These are phyloP conservation scores for Alloascoidea hylecoeti DNA, from an alignment of 805 yeast species.

Conservation along the genomic window DNA sequence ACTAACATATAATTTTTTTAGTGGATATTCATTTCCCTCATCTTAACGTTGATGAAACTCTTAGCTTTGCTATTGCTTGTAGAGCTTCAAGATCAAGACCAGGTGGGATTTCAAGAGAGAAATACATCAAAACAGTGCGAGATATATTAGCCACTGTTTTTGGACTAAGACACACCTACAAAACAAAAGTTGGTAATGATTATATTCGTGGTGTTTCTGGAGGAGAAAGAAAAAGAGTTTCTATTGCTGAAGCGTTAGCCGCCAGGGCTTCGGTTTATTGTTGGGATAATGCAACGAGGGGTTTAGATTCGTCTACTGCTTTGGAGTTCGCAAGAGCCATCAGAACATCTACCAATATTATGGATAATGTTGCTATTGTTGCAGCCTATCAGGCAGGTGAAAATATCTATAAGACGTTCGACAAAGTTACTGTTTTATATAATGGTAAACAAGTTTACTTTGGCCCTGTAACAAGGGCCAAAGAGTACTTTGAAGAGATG, in stretches of 20 bases:
- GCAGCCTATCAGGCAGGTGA: conserved; percentile 63
- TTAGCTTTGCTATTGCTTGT: conserved; percentile 54
- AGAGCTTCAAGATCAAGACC: conserved; percentile 47
- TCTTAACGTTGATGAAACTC: conserved; percentile 60
- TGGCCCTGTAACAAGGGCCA: conserved; percentile 44
- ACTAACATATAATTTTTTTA: conserved; percentile 16
- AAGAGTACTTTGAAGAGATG: conserved; percentile 44
- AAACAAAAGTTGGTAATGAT: conserved; percentile 52
- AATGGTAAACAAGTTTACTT: conserved; percentile 49
- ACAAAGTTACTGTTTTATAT: conserved; percentile 46
- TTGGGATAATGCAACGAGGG: conserved; percentile 80
- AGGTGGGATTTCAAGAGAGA: conserved; percentile 27
- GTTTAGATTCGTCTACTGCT: conserved; percentile 77
- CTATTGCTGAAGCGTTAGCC: conserved; percentile 65
- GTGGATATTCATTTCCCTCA: conserved; percentile 67
- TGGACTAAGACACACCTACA: conserved; percentile 45
- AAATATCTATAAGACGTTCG: conserved; percentile 48
- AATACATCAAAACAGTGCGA: conserved; percentile 32
- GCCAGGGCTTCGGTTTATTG: conserved; percentile 50
- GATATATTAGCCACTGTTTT: conserved; percentile 38
- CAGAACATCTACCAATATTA: conserved; percentile 41
- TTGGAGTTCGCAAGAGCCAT: conserved; percentile 57
- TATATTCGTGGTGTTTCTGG: conserved; percentile 66
- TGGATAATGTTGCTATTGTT: conserved; percentile 41
- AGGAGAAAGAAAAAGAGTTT: conserved; percentile 78